A percentile compares a stretch with the other conserved stretches of the same genome.
These are phyloP conservation scores for Zymoseptoria pseudotritici DNA, from an alignment of 2,329 filamentous ascomycete species.

Conservation along the genomic window DNA sequence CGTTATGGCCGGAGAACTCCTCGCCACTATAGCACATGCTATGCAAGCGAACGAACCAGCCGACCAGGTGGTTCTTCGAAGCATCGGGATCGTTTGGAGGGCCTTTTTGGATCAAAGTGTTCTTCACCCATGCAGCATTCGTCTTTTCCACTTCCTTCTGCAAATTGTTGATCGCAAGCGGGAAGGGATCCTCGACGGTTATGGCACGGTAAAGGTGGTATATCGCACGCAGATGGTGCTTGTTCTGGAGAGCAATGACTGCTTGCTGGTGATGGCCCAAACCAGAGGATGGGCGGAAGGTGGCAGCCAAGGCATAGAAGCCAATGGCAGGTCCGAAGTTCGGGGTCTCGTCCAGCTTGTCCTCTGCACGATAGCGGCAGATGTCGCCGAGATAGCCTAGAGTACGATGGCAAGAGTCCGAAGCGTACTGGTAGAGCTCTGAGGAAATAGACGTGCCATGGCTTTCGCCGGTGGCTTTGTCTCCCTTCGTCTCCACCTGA, in stretches of 20 bases:
- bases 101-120: constrained; percentile 42
- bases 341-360: constrained; percentile 63
- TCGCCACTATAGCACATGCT: constrained; percentile 74
- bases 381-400: constrained; percentile 85
- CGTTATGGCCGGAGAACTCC: constrained; percentile 65
- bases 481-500: constrained; percentile 18
- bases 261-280: constrained; percentile 85
- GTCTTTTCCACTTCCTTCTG: constrained; percentile 70
- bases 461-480: constrained; percentile 18
- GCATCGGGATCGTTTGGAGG: constrained; percentile 40
- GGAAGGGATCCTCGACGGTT: constrained; percentile 65
- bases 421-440: constrained; percentile 51
- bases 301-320: constrained; percentile 76
- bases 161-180: constrained; percentile 67
- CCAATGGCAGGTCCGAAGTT: constrained; percentile 73
- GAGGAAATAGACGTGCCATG: constrained; percentile 18
- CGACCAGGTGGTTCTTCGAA: constrained; percentile 57
- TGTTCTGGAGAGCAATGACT: constrained; percentile 71
- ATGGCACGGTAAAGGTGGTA: constrained; percentile 86
- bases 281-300: constrained; percentile 70
- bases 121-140: constrained; percentile 49
- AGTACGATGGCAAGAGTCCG: constrained; percentile 71
- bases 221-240: constrained; percentile 73
- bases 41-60: constrained; percentile 82
- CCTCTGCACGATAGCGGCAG: constrained; percentile 71